phyloP scores from a whole-genome alignment of 805 yeast species.

The Kockiozyma suomiensis region DNA sequence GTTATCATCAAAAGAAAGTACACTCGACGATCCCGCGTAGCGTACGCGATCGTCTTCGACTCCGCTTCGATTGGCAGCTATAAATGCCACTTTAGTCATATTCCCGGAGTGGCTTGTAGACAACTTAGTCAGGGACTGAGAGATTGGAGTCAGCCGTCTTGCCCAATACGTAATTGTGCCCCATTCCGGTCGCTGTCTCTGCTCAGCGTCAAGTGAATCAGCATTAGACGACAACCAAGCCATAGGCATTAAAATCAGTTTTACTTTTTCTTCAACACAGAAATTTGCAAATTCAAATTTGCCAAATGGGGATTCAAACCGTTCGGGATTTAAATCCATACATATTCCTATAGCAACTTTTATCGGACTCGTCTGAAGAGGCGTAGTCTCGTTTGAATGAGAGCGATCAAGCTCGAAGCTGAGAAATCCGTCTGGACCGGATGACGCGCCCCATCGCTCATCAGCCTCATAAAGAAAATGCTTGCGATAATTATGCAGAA shows the following conservation, averaged over 20 bases:
- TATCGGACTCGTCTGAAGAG: constrained; percentile 27
- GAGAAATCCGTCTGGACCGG: constrained; percentile 64
- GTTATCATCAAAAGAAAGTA: constrained; percentile 16
- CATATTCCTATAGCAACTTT: constrained; percentile 78
- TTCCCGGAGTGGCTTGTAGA: neutral
- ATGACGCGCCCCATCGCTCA: constrained; percentile 75
- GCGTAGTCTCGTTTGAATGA: too few species aligned
- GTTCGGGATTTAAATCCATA: constrained; percentile 90
- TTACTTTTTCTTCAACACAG: constrained; percentile 52
- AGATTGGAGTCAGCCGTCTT: constrained; percentile 64
- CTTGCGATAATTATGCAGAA: constrained; percentile 71
- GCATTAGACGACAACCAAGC: constrained; percentile 65
- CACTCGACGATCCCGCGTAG: constrained; percentile 68
- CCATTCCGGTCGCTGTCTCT: constrained; percentile 53
- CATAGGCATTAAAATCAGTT: constrained; percentile 74
- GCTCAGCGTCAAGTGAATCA: too few species aligned
- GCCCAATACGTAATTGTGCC: constrained; percentile 74
- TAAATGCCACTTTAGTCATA: constrained; percentile 44
- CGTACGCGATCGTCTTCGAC: constrained; percentile 54
- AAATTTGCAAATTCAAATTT: constrained; percentile 68
- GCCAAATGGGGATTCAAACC: constrained; percentile 77
- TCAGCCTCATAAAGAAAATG: constrained; percentile 78
- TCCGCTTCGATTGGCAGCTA: constrained; percentile 74
- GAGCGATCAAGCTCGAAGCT: constrained; percentile 47
- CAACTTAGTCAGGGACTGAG: constrained; percentile 42